Conservation (phyloP, 208 protist species). For the Phytomonas serpens region DNA sequence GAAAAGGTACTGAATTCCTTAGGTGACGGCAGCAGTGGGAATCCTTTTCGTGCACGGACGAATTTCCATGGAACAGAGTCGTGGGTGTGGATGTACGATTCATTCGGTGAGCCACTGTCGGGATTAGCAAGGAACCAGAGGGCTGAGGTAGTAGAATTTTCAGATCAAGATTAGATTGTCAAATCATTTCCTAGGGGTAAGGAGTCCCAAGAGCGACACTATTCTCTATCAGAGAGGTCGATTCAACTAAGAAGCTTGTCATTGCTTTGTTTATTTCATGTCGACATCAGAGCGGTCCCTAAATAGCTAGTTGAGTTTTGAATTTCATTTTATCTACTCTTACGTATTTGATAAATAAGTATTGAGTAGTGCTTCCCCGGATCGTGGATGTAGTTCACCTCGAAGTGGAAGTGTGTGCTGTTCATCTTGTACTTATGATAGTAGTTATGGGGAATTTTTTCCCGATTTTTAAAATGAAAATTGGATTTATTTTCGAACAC, state of each 20-base stretch:
- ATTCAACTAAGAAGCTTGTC: not conserved
- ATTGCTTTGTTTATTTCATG: not conserved
- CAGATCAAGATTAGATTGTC: not conserved
- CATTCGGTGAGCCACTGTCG: slow-evolving; percentile 40
- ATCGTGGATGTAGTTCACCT: not conserved
- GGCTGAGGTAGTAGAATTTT: not conserved
- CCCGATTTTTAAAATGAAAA: not conserved
- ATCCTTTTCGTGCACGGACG: slow-evolving; percentile 2
- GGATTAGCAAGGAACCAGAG: slow-evolving; percentile 38
- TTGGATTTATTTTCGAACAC: not conserved
- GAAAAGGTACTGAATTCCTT: not conserved
- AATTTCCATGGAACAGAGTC: slow-evolving; percentile 19
- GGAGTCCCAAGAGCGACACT: not conserved
- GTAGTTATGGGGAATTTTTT: not conserved
- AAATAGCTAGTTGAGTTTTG: not conserved
- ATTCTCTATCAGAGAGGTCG: not conserved
- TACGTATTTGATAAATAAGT: not conserved
- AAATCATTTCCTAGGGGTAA: not conserved
- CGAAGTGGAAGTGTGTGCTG: not conserved
- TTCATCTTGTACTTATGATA: not conserved
- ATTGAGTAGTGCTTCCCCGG: not conserved
- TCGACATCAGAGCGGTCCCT: not conserved
- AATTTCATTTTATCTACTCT: not conserved
- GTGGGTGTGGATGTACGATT: slow-evolving; percentile 54
- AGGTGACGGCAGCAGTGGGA: not conserved